These are phyloP conservation scores for Penicillium sp. DNA, from an alignment of 2,329 filamentous ascomycete species.

Conservation along the genomic window DNA sequence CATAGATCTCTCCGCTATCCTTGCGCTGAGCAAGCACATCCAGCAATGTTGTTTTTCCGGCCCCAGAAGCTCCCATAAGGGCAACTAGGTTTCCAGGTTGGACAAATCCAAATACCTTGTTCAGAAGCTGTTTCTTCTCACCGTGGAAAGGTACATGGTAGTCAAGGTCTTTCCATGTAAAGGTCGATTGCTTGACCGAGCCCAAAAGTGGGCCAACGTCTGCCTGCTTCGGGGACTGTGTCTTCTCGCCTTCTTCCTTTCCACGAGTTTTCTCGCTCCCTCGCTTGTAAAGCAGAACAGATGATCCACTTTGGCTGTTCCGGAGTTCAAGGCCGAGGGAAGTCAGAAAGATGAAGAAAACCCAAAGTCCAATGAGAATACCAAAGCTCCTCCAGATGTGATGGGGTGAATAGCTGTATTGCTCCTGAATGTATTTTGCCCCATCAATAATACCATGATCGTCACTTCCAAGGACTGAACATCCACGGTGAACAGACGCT, in stretches of 20 bases:
- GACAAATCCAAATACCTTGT: slow-evolving; percentile 67
- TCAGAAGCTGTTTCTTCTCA: slow-evolving; percentile 49
- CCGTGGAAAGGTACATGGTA: slow-evolving; percentile 57
- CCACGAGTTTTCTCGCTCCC: slow-evolving; percentile 22
- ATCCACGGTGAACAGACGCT: slow-evolving; percentile 26
- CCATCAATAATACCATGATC: slow-evolving; percentile 44
- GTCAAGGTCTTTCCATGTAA: slow-evolving; percentile 81
- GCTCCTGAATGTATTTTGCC: slow-evolving; percentile 50
- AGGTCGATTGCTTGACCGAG: slow-evolving; percentile 63
- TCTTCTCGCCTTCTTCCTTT: not conserved
- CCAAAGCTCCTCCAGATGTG: slow-evolving; percentile 72
- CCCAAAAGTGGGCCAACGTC: slow-evolving; percentile 29
- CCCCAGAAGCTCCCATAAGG: slow-evolving; percentile 79
- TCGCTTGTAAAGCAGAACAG: slow-evolving; percentile 33
- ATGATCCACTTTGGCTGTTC: slow-evolving; percentile 30
- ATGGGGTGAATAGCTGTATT: slow-evolving; percentile 52
- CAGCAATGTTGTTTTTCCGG: slow-evolving; percentile 51
- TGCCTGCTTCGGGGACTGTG: not conserved
- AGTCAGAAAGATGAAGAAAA: slow-evolving; percentile 71
- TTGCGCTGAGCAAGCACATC: slow-evolving; percentile 44
- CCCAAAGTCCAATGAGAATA: slow-evolving; percentile 71
- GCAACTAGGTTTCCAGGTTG: slow-evolving; percentile 72
- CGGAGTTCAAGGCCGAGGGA: slow-evolving; percentile 68
- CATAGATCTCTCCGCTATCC: slow-evolving; percentile 41
- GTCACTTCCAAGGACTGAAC: slow-evolving; percentile 30